Percentiles rank a stretch among this genome's conserved stretches.
Evolutionary conservation across 2,329 filamentous ascomycete genomes (phyloP).

Genomic region (Penicillium sp.): DNA sequence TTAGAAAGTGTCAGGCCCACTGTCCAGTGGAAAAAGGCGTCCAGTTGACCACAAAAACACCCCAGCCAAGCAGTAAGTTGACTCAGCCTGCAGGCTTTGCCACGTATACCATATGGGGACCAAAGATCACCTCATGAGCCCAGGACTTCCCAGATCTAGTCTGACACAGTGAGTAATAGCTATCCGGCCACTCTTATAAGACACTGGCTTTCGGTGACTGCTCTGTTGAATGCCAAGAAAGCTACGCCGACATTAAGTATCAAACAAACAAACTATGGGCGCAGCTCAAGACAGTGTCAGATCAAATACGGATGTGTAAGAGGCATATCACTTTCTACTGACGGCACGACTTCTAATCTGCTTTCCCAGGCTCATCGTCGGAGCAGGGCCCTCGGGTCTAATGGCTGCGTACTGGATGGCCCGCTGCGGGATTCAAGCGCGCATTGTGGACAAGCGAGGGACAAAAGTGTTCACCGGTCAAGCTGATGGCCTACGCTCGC

Average conservation of each 20-base stretch:
- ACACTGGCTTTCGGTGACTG: background rate
- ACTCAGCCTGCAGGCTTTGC: background rate
- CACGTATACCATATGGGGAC: background rate
- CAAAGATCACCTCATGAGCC: background rate
- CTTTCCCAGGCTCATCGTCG: slow-evolving; percentile 42
- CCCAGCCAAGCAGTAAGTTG: background rate
- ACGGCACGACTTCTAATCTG: background rate
- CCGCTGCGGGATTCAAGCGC: slow-evolving; percentile 50
- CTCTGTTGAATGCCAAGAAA: background rate
- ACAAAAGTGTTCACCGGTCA: slow-evolving; percentile 39
- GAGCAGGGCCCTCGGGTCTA: slow-evolving; percentile 53
- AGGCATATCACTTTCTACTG: background rate
- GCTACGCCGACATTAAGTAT: background rate
- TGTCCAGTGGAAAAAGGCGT: background rate
- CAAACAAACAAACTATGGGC: background rate
- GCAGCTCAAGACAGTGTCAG: background rate
- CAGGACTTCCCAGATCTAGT: background rate
- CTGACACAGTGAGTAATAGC: background rate
- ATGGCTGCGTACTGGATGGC: slow-evolving; percentile 55
- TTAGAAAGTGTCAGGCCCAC: background rate
- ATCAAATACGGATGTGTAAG: slow-evolving; percentile 21
- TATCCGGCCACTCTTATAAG: background rate
- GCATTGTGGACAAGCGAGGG: slow-evolving; percentile 50
- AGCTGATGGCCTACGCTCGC: slow-evolving; percentile 24
- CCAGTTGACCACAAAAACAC: background rate